These are phyloP conservation scores for Thuidium tamariscinum DNA, from an alignment of 225 moss, liverwort and hornwort genomes.

Conservation along the genomic window DNA sequence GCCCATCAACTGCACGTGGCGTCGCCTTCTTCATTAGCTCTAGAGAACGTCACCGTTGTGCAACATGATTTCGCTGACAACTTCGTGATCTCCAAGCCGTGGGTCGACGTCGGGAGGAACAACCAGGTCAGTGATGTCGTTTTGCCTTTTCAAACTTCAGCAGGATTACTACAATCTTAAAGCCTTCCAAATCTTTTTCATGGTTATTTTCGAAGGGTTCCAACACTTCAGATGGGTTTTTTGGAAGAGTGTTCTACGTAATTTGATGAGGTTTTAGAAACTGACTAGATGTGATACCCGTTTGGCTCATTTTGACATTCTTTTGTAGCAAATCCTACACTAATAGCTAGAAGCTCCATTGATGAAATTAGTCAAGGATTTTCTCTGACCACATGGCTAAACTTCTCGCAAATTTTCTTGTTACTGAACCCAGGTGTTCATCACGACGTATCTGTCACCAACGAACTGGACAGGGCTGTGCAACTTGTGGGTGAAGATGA, in stretches of 20 bases:
- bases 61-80: constrained; percentile 34
- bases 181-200: not conserved
- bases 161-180: not conserved
- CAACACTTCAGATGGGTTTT: not conserved
- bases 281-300: not conserved
- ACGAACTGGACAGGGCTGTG: not conserved
- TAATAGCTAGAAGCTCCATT: not conserved
- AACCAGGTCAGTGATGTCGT: not conserved
- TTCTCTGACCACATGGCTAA: not conserved
- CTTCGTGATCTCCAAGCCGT: constrained; percentile 54
- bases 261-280: not conserved
- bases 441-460: constrained; percentile 12
- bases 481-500: constrained; percentile 58
- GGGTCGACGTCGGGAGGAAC: constrained; percentile 9
- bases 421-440: constrained; percentile 6
- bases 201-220: not conserved
- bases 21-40: not conserved
- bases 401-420: not conserved
- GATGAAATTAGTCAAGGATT: not conserved
- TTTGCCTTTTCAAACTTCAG: not conserved
- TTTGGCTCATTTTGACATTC: not conserved
- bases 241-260: not conserved
- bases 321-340: not conserved
- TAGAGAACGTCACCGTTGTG: constrained; percentile 12
- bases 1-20: constrained; percentile 34